Conservation (phyloP, 1,284 basidiomycete genomes). For the Irpex sp. region DNA sequence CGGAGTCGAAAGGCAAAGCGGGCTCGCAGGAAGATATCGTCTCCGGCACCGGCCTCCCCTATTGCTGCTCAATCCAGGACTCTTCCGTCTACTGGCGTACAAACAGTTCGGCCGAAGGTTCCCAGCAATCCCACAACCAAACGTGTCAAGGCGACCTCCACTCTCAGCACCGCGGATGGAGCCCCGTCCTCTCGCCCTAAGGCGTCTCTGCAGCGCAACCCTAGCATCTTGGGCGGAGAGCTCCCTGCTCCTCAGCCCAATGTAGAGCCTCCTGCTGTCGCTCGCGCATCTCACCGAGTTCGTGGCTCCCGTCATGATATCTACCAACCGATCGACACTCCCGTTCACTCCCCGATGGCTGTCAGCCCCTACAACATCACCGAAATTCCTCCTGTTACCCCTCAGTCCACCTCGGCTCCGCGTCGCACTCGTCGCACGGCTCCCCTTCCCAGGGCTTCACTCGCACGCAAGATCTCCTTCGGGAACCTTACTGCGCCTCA, state of each 20-base stretch:
- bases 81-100: conserved; percentile 12
- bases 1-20: conserved; percentile 61
- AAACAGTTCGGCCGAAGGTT: conserved; percentile 13
- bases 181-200: conserved; percentile 22
- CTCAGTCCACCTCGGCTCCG: conserved; percentile 15
- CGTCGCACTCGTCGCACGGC: conserved; percentile 23
- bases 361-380: conserved; percentile 12
- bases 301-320: background rate
- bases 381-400: conserved; percentile 13
- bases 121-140: conserved; percentile 17
- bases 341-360: conserved; percentile 7
- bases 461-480: conserved; percentile 49
- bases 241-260: conserved; percentile 23
- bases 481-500: conserved; percentile 35
- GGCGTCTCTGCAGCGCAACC: conserved; percentile 52
- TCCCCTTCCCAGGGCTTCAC: conserved; percentile 18
- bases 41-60: conserved; percentile 25
- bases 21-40: conserved; percentile 42
- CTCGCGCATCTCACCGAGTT: conserved; percentile 1
- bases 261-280: conserved; percentile 11
- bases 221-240: conserved; percentile 55
- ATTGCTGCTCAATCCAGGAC: conserved; percentile 13
- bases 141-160: conserved; percentile 3
- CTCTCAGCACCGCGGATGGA: conserved; percentile 6
- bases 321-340: conserved; percentile 1